Evolutionary conservation across 495 filamentous ascomycete genomes (phyloP).

Genomic region (Lentithecium fluviatile): DNA sequence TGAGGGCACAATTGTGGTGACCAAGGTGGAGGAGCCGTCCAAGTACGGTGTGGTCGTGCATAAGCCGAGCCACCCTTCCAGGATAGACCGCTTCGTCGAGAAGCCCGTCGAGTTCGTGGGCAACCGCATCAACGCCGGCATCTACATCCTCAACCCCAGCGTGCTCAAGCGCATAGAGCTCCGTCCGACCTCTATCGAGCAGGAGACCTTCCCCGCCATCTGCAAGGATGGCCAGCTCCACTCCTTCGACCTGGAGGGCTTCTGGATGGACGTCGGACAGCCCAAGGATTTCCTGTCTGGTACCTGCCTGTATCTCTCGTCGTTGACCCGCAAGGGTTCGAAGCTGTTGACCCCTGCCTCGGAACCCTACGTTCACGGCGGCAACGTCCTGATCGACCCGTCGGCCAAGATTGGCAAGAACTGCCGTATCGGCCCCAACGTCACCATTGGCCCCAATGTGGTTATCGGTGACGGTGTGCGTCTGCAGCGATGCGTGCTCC

Average conservation of each 20-base stretch:
- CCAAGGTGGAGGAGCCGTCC: slow-evolving; percentile 98
- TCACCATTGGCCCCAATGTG: slow-evolving; percentile 93
- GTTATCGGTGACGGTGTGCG: slow-evolving; percentile 93
- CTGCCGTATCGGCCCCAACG: slow-evolving; percentile 97
- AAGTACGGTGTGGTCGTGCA: slow-evolving; percentile 99
- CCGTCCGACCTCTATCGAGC: slow-evolving; percentile 98
- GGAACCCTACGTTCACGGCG: slow-evolving; percentile 83
- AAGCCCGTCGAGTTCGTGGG: slow-evolving; percentile 99
- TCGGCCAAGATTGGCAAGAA: slow-evolving; percentile 96
- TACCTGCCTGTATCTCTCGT: slow-evolving; percentile 94
- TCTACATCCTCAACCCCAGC: slow-evolving; percentile 96
- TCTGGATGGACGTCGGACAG: slow-evolving; percentile 99
- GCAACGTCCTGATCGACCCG: slow-evolving; percentile 95
- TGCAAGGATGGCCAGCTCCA: slow-evolving; percentile 88
- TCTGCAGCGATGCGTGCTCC: slow-evolving; percentile 88
- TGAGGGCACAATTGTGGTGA: slow-evolving; percentile 98
- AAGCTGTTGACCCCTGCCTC: slow-evolving; percentile 75
- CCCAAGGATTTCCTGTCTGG: slow-evolving; percentile 98
- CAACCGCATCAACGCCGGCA: slow-evolving; percentile 98
- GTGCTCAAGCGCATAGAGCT: slow-evolving; percentile 91
- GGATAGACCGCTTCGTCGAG: slow-evolving; percentile 98
- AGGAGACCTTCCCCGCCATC: slow-evolving; percentile 98
- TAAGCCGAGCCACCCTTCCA: slow-evolving; percentile 86
- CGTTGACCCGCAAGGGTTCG: slow-evolving; percentile 86
- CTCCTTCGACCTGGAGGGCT: slow-evolving; percentile 97